These are phyloP conservation scores for Sambucus nigra DNA, from an alignment of 129 eudicot species.

Conservation along the genomic window DNA sequence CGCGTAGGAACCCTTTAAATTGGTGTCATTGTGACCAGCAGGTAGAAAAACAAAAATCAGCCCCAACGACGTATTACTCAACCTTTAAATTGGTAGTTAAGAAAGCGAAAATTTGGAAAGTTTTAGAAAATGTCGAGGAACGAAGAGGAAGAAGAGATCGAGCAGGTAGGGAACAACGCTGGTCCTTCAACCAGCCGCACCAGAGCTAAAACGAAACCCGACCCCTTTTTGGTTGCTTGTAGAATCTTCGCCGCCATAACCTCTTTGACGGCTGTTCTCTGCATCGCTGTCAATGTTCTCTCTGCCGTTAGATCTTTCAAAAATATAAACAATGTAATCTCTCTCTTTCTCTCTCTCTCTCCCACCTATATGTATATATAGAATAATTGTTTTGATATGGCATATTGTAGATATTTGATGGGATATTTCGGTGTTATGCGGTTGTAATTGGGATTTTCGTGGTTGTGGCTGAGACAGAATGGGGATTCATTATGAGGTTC, in stretches of 20 bases:
- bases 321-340: slow-evolving; percentile 56
- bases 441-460: slow-evolving; percentile 57
- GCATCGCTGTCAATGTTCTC: slow-evolving; percentile 71
- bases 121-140: slow-evolving; percentile 13
- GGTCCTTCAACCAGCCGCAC: slow-evolving; percentile 14
- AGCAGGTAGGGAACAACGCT: slow-evolving; percentile 13
- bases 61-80: too few relatives aligned
- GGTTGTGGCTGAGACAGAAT: slow-evolving; percentile 84
- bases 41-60: too few relatives aligned
- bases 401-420: slow-evolving; percentile 68
- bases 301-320: slow-evolving; percentile 71
- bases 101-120: too few relatives aligned
- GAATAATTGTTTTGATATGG: neutral
- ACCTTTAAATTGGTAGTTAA: too few relatives aligned
- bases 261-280: slow-evolving; percentile 53
- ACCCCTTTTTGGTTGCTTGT: slow-evolving; percentile 53
- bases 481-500: slow-evolving; percentile 64
- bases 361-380: neutral
- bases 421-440: slow-evolving; percentile 87
- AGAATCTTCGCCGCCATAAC: slow-evolving; percentile 77
- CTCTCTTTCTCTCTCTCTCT: slow-evolving; percentile 1
- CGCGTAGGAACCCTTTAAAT: too few relatives aligned
- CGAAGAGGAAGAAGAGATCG: slow-evolving; percentile 23
- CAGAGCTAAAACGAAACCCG: slow-evolving; percentile 38
- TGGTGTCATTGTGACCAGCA: too few relatives aligned